Percentiles rank a stretch among this genome's conserved stretches.
Conservation (phyloP, 2,329 filamentous ascomycete species). For the Ceratocystis colombiana region DNA sequence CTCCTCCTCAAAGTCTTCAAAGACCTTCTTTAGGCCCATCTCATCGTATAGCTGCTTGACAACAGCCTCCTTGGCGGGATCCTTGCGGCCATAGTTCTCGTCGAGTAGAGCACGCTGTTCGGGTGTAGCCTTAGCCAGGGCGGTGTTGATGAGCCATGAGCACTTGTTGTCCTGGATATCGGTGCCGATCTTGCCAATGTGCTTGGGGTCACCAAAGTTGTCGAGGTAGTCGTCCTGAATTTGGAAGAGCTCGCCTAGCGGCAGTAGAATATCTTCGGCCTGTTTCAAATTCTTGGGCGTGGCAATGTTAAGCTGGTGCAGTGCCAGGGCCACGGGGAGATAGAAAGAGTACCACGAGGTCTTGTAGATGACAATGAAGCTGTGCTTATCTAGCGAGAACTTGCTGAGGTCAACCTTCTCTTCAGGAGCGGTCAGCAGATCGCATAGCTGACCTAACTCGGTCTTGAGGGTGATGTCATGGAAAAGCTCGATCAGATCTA, state of each 20-base stretch:
- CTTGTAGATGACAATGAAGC: constrained; percentile 99
- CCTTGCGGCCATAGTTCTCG: constrained; percentile 88
- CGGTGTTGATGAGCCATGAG: constrained; percentile 96
- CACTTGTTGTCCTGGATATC: constrained; percentile 99
- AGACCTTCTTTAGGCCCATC: constrained; percentile 70
- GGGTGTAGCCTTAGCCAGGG: constrained; percentile 64
- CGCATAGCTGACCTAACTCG: constrained; percentile 87
- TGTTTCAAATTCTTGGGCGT: constrained; percentile 82
- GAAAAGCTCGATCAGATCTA: constrained; percentile 91
- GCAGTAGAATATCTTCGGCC: constrained; percentile 84
- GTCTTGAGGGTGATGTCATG: constrained; percentile 91
- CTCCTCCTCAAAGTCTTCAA: constrained; percentile 83
- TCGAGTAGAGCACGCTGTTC: constrained; percentile 84
- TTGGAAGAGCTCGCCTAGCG: constrained; percentile 98
- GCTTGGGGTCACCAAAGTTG: constrained; percentile 84
- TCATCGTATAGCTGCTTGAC: constrained; percentile 87
- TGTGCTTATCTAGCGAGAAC: constrained; percentile 91
- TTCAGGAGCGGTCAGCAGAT: constrained; percentile 91
- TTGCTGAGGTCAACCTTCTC: constrained; percentile 86
- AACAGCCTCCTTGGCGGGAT: constrained; percentile 67
- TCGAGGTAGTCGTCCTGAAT: constrained; percentile 98
- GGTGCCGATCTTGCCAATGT: constrained; percentile 97
- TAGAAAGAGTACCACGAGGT: constrained; percentile 99
- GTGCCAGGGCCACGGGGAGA: constrained; percentile 82
- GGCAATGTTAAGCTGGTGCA: constrained; percentile 75